phyloP scores from a whole-genome alignment of 2,329 filamentous ascomycete species.

The Sclerotinia nivalis region DNA sequence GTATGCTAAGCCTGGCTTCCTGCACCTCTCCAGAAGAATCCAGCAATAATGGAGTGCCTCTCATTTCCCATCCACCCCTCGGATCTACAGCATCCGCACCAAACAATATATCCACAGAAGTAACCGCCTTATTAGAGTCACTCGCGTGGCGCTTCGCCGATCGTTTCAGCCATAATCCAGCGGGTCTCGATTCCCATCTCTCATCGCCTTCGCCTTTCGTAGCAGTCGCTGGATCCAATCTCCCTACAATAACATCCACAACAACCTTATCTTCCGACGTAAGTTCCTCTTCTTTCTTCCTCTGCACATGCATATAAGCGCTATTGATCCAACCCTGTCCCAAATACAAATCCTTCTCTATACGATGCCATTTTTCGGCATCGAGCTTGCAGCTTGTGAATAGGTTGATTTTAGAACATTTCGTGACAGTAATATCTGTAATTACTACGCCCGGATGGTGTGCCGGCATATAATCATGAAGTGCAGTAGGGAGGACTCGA shows the following conservation, averaged over 20 bases:
- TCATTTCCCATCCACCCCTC: slow-evolving; percentile 79
- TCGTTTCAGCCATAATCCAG: slow-evolving; percentile 67
- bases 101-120: slow-evolving; percentile 69
- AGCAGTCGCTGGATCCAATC: slow-evolving; percentile 56
- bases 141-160: slow-evolving; percentile 52
- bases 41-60: slow-evolving; percentile 71
- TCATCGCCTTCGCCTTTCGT: slow-evolving; percentile 55
- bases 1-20: slow-evolving; percentile 74
- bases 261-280: slow-evolving; percentile 61
- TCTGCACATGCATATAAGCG: slow-evolving; percentile 67
- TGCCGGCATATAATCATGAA: slow-evolving; percentile 67
- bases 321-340: slow-evolving; percentile 62
- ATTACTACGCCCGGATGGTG: slow-evolving; percentile 70
- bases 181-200: slow-evolving; percentile 65
- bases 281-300: slow-evolving; percentile 70
- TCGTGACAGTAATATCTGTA: slow-evolving; percentile 67
- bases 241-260: slow-evolving; percentile 63
- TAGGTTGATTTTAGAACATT: slow-evolving; percentile 62
- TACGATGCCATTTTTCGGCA: slow-evolving; percentile 59
- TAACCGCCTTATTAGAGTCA: slow-evolving; percentile 52
- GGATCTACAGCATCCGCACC: slow-evolving; percentile 82
- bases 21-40: slow-evolving; percentile 61
- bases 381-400: slow-evolving; percentile 63
- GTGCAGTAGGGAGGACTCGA: slow-evolving; percentile 65
- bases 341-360: slow-evolving; percentile 73